phyloP scores from a whole-genome alignment of 352 stramenopile species.

The Globisporangium polare region DNA sequence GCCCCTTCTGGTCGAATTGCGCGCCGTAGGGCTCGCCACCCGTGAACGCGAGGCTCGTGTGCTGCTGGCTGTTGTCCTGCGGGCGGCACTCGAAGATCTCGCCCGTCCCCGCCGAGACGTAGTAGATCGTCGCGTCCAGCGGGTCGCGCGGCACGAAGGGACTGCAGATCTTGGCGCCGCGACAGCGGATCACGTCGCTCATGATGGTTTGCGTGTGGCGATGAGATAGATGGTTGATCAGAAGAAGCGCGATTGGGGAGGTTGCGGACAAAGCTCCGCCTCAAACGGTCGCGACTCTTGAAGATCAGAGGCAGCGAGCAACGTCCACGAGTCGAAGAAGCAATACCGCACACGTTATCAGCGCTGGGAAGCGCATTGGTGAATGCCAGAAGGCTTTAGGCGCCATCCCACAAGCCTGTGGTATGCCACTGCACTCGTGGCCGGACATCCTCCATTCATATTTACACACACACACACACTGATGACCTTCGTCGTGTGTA shows the following conservation, averaged over 20 bases:
- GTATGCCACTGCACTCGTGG: no score
- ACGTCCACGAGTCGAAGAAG: not conserved
- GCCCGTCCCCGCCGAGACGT: constrained; percentile 65
- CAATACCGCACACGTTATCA: not conserved
- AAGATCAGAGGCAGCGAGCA: not conserved
- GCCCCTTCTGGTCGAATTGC: constrained; percentile 53
- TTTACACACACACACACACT: not conserved
- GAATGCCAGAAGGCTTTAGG: no score
- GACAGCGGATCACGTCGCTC: constrained; percentile 45
- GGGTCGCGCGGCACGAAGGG: constrained; percentile 43
- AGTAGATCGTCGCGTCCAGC: constrained; percentile 38
- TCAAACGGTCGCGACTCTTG: constrained; percentile 3
- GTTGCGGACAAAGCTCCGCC: no score
- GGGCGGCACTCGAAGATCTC: constrained; percentile 56
- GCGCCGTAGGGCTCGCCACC: constrained; percentile 66
- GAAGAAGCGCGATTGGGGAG: no score
- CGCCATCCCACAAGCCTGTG: no score
- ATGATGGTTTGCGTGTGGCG: constrained; percentile 2
- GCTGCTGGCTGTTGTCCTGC: constrained; percentile 20
- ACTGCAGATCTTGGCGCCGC: constrained; percentile 70
- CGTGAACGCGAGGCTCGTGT: constrained; percentile 47
- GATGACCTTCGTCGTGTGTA: not conserved
- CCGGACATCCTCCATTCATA: not conserved
- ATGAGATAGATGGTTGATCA: not conserved
- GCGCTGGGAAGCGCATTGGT: no score